Percentiles rank a stretch among this genome's conserved stretches.
Evolutionary conservation across 345 rosid genomes (phyloP).

Genomic region (Geranium rotundifolium): DNA sequence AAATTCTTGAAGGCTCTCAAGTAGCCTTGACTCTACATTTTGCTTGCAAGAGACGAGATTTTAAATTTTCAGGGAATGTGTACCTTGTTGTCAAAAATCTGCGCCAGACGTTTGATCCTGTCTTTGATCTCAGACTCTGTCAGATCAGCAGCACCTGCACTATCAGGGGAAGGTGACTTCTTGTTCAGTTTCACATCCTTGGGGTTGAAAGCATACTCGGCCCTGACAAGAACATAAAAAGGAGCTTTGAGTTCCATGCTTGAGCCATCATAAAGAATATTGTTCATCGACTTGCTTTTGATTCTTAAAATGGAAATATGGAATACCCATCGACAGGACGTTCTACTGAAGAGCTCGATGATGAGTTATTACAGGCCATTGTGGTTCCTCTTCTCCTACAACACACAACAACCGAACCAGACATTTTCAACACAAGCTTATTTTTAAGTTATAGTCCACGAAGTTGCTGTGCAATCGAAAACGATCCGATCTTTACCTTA

Average conservation of each 20-base stretch:
- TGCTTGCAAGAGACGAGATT: background rate
- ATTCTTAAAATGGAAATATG: conserved; percentile 2
- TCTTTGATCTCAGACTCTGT: conserved; percentile 63
- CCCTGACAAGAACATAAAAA: conserved; percentile 25
- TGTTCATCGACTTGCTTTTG: background rate
- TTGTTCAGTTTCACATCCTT: conserved; percentile 48
- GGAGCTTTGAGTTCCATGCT: no score
- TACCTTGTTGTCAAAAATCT: conserved; percentile 57
- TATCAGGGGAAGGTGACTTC: conserved; percentile 42
- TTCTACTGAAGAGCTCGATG: conserved; percentile 33
- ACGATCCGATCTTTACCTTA: conserved; percentile 31
- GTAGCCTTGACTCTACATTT: background rate
- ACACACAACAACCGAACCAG: background rate
- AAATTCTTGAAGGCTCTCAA: no score
- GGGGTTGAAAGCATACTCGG: conserved; percentile 74
- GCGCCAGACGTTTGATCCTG: conserved; percentile 49
- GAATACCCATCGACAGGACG: conserved; percentile 51
- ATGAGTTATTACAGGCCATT: conserved; percentile 23
- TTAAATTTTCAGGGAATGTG: no score
- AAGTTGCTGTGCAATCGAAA: background rate
- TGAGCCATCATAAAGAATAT: background rate
- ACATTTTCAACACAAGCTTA: background rate
- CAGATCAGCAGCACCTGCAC: conserved; percentile 25
- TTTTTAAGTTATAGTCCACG: background rate
- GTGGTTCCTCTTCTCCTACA: conserved; percentile 33